Evolutionary conservation across 148 eudicot genomes (phyloP), one percentile per base, ranked within the genome.

Genomic region (Linanthus parryae): DNA sequence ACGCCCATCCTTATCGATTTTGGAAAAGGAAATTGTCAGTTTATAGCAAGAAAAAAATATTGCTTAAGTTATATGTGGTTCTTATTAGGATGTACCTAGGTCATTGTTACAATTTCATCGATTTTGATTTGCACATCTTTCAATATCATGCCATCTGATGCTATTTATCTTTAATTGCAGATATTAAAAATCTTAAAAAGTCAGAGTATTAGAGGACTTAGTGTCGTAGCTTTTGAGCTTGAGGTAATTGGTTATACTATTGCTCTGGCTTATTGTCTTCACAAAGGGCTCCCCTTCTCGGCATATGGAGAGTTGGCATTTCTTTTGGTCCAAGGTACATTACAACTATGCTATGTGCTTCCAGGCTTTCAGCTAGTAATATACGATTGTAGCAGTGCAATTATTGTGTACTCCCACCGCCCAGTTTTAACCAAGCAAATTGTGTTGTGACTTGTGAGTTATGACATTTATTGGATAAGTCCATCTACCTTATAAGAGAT

Each of bases 231-330:
- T 28, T 86, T 91, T 62, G 97, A 91, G 76, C 88, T 91, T 53
- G 97, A 91, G 70, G 85, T 91, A 52, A 70, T 91, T 64, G 97
- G 97, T 40, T 91, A 91, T 70, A 91, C 97, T 3, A 78, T 91
- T 58, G 86, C 89, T 47, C 83, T 92, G 63, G 85, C 98, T 3
- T 92, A 87, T 65, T 92, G 98, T 67, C 85, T 92, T 64, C 94
- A 87, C 68, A 87, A 87, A 73, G 98, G 90, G 42, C 90, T 92
- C 49, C 98, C 98, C 21, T 87, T 92, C 68, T 92, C 95, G 20
- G 98, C 98, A 25, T 92, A 74, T 59, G 98, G 98, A 51, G 98
- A 92, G 65, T 74, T 81, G 73, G 84, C 73, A 2, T 91, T 91
- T 76, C 81, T 91, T 31, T 63, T 91, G 67, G 64, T 79, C 39